Percentiles rank a stretch among this genome's conserved stretches.
Conservation (phyloP, 129 eudicot species). For the Tagetes patula region DNA sequence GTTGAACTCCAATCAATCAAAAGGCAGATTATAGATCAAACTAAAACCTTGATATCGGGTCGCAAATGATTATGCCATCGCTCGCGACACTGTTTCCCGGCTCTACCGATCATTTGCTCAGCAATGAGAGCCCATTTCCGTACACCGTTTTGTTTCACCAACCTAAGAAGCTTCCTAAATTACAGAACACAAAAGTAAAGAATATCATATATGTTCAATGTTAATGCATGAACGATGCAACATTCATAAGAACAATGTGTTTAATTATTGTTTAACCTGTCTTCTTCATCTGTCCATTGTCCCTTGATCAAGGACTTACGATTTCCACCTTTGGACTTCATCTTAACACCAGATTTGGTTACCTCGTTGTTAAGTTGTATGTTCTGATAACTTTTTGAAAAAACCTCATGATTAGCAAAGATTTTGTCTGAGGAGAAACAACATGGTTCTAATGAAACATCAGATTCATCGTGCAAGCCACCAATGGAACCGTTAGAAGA, state of each 20-base stretch:
- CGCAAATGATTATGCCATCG: constrained; percentile 85
- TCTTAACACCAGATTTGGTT: constrained; percentile 16
- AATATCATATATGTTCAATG: background rate
- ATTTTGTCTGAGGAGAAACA: constrained; percentile 13
- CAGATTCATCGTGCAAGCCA: background rate
- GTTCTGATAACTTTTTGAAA: constrained; percentile 27
- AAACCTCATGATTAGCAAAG: constrained; percentile 11
- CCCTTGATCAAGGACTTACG: constrained; percentile 55
- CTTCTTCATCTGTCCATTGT: constrained; percentile 77
- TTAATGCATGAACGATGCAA: constrained; percentile 6
- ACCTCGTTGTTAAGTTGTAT: constrained; percentile 24
- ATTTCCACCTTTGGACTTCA: constrained; percentile 29
- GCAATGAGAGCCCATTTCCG: constrained; percentile 72
- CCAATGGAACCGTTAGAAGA: no score
- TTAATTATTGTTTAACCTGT: constrained; percentile 34
- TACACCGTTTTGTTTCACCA: constrained; percentile 54
- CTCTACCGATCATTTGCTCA: constrained; percentile 50
- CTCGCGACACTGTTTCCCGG: constrained; percentile 77
- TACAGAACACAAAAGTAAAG: constrained; percentile 31
- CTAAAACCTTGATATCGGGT: constrained; percentile 67
- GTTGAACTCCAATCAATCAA: background rate
- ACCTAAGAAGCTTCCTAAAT: constrained; percentile 37
- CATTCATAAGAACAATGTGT: background rate
- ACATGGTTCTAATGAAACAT: constrained; percentile 25
- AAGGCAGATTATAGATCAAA: constrained; percentile 14